Evolutionary conservation across 2,329 filamentous ascomycete species (phyloP).

Genomic region (Aspergillus sergii): DNA sequence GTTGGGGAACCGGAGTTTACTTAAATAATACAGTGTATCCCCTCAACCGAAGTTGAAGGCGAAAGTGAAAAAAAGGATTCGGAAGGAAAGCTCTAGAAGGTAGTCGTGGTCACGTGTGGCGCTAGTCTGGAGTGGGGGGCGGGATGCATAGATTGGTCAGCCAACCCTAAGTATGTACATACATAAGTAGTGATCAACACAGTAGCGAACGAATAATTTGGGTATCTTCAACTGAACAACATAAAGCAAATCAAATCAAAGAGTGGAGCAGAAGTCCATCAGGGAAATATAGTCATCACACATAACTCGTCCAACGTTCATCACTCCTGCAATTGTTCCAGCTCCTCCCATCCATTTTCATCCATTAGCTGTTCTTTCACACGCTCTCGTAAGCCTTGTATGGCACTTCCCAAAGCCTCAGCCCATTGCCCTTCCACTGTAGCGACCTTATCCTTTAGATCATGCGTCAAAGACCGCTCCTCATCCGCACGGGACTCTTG

Average conservation of each 20-base stretch:
- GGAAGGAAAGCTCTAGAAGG: conserved; percentile 45
- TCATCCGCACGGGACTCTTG: conserved; percentile 65
- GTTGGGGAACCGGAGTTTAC: background rate
- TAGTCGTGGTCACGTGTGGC: conserved; percentile 22
- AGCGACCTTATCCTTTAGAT: conserved; percentile 90
- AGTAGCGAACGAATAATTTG: conserved; percentile 7
- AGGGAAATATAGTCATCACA: conserved; percentile 8
- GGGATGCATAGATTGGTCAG: background rate
- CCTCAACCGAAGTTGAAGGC: conserved; percentile 12
- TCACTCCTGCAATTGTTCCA: conserved; percentile 54
- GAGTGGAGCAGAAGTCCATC: conserved; percentile 10
- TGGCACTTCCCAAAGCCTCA: conserved; percentile 77
- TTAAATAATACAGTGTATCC: conserved; percentile 4
- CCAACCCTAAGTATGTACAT: background rate
- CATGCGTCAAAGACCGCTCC: conserved; percentile 72
- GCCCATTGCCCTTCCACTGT: conserved; percentile 90
- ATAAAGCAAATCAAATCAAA: conserved; percentile 23
- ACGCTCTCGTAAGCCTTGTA: conserved; percentile 72
- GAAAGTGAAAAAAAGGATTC: conserved; percentile 19
- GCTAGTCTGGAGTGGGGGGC: background rate
- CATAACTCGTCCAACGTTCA: background rate
- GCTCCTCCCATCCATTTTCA: conserved; percentile 87
- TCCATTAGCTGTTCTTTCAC: conserved; percentile 73
- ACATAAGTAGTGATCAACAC: background rate
- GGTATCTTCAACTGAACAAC: conserved; percentile 17